Evolutionary conservation across 2,329 filamentous ascomycete species (phyloP).

Genomic region (Botrytis galanthina): DNA sequence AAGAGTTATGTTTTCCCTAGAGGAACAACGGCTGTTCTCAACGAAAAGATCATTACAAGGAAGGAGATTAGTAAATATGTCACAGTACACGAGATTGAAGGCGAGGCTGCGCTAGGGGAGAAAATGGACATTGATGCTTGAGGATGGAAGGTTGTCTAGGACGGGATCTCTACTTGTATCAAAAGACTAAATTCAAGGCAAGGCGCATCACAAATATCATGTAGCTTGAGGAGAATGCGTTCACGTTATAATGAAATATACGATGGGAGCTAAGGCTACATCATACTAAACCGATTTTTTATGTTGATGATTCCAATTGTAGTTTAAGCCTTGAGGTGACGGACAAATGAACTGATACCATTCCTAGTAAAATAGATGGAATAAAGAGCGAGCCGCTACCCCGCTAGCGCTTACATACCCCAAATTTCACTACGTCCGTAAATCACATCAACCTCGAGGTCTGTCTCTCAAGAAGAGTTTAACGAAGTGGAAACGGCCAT

Average conservation of each 20-base stretch:
- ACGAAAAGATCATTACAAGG: slow-evolving; percentile 93
- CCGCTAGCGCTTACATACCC: background rate
- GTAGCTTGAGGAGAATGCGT: slow-evolving; percentile 21
- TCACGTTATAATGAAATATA: slow-evolving; percentile 15
- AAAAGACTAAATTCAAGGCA: slow-evolving; percentile 19
- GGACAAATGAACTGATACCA: background rate
- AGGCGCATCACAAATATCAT: slow-evolving; percentile 26
- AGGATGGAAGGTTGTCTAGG: slow-evolving; percentile 16
- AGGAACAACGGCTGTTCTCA: slow-evolving; percentile 93
- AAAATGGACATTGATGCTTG: slow-evolving; percentile 68
- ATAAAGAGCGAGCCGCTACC: slow-evolving; percentile 5
- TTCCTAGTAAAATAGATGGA: background rate
- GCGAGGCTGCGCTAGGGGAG: slow-evolving; percentile 58
- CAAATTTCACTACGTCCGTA: background rate
- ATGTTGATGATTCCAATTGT: background rate
- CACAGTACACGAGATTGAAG: slow-evolving; percentile 76
- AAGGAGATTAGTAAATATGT: slow-evolving; percentile 94
- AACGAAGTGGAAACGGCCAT: background rate
- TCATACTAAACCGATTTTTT: background rate
- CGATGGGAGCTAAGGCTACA: slow-evolving; percentile 1
- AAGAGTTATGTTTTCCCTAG: slow-evolving; percentile 87
- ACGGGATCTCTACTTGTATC: slow-evolving; percentile 17
- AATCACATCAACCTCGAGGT: slow-evolving; percentile 1
- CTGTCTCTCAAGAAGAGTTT: background rate
- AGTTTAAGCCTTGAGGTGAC: background rate